Conservation (phyloP, 257 asterid genomes). For the Lavandula angustifolia region DNA sequence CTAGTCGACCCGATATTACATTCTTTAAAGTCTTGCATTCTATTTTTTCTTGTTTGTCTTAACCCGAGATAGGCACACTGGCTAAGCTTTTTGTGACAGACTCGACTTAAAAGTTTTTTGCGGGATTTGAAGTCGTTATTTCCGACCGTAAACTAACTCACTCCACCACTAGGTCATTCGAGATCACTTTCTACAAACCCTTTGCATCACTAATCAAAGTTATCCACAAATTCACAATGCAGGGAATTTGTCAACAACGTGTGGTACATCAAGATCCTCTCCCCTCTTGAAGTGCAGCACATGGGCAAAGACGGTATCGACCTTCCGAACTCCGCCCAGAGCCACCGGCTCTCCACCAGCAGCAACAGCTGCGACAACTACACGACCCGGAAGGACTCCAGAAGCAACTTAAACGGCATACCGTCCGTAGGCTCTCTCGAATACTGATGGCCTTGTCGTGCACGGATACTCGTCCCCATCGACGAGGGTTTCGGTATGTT, state of each 20-base stretch:
- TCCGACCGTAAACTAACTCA: too few relatives aligned
- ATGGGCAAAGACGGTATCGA: constrained; percentile 82
- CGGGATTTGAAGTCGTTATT: too few relatives aligned
- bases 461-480: neutral
- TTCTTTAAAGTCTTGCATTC: too few relatives aligned
- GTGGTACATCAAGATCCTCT: constrained; percentile 86
- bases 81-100: too few relatives aligned
- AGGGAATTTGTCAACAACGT: constrained; percentile 93
- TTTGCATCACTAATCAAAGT: constrained; percentile 1
- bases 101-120: too few relatives aligned
- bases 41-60: neutral
- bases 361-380: constrained; percentile 59
- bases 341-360: constrained; percentile 45
- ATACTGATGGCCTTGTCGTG: constrained; percentile 37
- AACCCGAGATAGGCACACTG: too few relatives aligned
- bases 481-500: constrained; percentile 13
- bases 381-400: constrained; percentile 51
- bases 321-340: constrained; percentile 57
- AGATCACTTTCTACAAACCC: neutral
- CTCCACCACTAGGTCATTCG: too few relatives aligned
- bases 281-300: constrained; percentile 90
- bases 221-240: neutral
- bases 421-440: constrained; percentile 73
- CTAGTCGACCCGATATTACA: too few relatives aligned
- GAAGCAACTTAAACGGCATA: constrained; percentile 57